A percentile compares a stretch with the other conserved stretches of the same genome.
Conservation (phyloP, 2,329 filamentous ascomycete genomes). For the Cladosporium sp. region DNA sequence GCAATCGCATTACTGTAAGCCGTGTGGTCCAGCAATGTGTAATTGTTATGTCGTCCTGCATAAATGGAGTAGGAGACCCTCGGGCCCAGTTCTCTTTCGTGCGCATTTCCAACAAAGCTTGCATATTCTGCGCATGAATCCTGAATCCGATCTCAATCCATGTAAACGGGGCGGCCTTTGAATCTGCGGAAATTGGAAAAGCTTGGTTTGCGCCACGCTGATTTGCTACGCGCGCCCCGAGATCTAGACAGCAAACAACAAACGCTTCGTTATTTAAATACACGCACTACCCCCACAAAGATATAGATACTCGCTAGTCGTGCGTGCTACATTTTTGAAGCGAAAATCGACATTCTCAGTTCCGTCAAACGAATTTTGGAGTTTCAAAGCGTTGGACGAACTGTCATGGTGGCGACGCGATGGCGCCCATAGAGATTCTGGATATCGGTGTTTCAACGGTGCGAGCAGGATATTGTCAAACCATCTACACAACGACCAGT, state of each 20-base stretch:
- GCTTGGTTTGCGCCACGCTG: not conserved
- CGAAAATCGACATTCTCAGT: not conserved
- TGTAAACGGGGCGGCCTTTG: not conserved
- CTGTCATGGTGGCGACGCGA: not conserved
- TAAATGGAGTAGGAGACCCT: not conserved
- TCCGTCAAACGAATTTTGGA: not conserved
- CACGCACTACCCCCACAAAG: not conserved
- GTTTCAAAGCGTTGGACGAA: not conserved
- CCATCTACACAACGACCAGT: not conserved
- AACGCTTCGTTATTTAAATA: not conserved
- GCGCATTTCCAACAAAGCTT: not conserved
- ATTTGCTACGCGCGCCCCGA: not conserved
- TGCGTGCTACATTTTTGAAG: not conserved
- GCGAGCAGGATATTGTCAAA: not conserved
- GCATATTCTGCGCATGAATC: not conserved
- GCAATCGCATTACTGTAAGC: not conserved
- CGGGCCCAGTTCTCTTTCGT: not conserved
- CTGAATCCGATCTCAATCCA: not conserved
- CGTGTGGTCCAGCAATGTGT: not conserved
- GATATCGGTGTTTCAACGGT: conserved; percentile 13
- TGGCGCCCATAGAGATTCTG: conserved; percentile 10
- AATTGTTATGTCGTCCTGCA: not conserved
- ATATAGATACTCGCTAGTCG: not conserved
- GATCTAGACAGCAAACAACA: not conserved
- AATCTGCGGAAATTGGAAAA: not conserved